Evolutionary conservation across 208 protist genomes (phyloP).

Genomic region (Wallacemonas sp.): DNA sequence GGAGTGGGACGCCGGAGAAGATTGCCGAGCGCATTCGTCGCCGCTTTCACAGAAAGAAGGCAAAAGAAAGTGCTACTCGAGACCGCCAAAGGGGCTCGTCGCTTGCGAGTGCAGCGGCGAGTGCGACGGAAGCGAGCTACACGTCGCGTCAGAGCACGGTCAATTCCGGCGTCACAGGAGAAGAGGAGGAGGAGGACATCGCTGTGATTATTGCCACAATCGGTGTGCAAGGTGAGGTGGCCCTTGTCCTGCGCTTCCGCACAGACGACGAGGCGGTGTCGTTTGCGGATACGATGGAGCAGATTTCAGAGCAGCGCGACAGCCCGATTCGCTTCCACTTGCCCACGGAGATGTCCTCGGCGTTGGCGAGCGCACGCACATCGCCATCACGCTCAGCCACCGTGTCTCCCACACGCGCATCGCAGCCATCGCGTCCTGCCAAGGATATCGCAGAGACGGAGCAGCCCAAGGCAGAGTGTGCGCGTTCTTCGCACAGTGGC

Average conservation of each 20-base stretch:
- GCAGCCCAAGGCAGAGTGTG: too few species aligned
- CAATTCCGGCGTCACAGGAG: too few species aligned
- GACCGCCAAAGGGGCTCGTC: background rate
- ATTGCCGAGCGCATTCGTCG: constrained; percentile 11
- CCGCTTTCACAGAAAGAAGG: constrained; percentile 10
- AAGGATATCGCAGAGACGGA: background rate
- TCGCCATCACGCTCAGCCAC: background rate
- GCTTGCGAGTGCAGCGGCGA: too few species aligned
- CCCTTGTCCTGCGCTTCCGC: constrained; percentile 31
- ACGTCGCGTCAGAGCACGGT: too few species aligned
- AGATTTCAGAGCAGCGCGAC: constrained; percentile 3
- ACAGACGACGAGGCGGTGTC: constrained; percentile 16
- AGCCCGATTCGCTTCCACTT: constrained; percentile 8
- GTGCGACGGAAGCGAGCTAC: too few species aligned
- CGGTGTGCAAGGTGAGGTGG: constrained; percentile 23
- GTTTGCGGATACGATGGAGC: constrained; percentile 20
- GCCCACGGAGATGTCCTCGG: background rate
- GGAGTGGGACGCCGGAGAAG: constrained; percentile 6
- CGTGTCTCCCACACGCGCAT: background rate
- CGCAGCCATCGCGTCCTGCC: background rate
- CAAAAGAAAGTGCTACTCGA: background rate
- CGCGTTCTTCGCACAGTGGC: too few species aligned
- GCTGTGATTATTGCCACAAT: constrained; percentile 23
- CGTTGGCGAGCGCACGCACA: background rate
- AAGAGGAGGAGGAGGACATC: background rate